Conservation (phyloP, 2,329 filamentous ascomycete species). For the Fusarium subtropicale region DNA sequence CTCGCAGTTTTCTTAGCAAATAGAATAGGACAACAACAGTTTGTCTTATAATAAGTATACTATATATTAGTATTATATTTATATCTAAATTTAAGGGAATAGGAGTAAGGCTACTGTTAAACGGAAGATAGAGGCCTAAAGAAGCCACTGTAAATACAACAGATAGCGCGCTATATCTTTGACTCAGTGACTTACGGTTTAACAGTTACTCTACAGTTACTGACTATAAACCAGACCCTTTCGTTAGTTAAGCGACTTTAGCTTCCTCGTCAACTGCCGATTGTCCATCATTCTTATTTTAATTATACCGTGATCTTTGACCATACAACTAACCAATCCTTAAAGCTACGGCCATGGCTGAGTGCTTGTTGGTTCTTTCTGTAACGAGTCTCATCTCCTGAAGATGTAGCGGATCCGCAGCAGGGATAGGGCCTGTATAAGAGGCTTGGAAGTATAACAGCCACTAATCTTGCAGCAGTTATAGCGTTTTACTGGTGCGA, state of each 20-base stretch:
- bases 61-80: too few relatives aligned
- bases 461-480: background rate
- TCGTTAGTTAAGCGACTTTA: background rate
- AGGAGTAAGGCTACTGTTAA: too few relatives aligned
- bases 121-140: too few relatives aligned
- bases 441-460: background rate
- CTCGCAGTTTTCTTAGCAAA: too few relatives aligned
- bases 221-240: background rate
- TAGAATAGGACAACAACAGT: too few relatives aligned
- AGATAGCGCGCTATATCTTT: too few relatives aligned
- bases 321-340: background rate
- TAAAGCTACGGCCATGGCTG: background rate
- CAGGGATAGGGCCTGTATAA: background rate
- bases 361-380: background rate
- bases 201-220: background rate
- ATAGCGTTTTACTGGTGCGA: too few relatives aligned
- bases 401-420: slow-evolving; percentile 12
- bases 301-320: background rate
- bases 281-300: background rate
- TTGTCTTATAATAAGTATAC: too few relatives aligned
- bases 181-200: too few relatives aligned
- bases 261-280: background rate
- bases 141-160: too few relatives aligned
- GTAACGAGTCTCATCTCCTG: background rate
- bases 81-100: too few relatives aligned